phyloP scores from a whole-genome alignment of 2,329 filamentous ascomycete genomes.

The Neurospora sp. region DNA sequence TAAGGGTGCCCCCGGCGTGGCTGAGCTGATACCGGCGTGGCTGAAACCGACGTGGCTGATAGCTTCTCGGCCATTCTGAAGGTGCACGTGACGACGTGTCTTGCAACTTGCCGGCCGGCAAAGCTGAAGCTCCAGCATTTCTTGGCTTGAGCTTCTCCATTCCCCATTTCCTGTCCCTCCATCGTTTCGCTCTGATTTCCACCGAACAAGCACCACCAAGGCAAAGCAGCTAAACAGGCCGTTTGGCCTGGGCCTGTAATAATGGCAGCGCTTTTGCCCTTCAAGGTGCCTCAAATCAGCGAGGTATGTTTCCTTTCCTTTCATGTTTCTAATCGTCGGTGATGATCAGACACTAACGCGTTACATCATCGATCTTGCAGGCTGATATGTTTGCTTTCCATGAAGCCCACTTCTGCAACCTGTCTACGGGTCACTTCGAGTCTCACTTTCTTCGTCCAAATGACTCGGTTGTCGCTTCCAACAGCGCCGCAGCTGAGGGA shows the following conservation, averaged over 20 bases:
- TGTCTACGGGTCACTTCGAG: conserved; percentile 36
- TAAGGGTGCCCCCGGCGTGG: background rate
- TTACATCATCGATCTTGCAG: conserved; percentile 26
- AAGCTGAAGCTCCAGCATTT: background rate
- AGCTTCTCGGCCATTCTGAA: background rate
- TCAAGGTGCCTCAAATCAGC: conserved; percentile 27
- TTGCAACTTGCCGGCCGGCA: background rate
- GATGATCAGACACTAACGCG: background rate
- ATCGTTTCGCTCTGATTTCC: background rate
- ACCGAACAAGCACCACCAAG: background rate
- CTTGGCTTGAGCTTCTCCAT: background rate
- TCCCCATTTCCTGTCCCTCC: background rate
- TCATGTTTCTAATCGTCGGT: background rate
- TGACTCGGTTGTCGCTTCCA: conserved; percentile 1
- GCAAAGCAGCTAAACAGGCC: background rate
- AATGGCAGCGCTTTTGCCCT: conserved; percentile 13
- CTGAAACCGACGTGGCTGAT: background rate
- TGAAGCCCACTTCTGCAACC: conserved; percentile 46
- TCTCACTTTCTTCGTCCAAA: conserved; percentile 33
- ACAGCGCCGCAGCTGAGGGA: conserved; percentile 1
- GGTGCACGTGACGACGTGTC: background rate
- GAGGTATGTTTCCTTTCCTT: conserved; percentile 22
- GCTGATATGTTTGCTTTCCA: conserved; percentile 51
- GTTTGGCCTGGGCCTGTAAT: conserved; percentile 8
- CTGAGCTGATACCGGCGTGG: background rate